Evolutionary conservation across 2,329 filamentous ascomycete species (phyloP), one percentile per base, ranked within the genome.

Genomic region (Xylariaceae sp.): DNA sequence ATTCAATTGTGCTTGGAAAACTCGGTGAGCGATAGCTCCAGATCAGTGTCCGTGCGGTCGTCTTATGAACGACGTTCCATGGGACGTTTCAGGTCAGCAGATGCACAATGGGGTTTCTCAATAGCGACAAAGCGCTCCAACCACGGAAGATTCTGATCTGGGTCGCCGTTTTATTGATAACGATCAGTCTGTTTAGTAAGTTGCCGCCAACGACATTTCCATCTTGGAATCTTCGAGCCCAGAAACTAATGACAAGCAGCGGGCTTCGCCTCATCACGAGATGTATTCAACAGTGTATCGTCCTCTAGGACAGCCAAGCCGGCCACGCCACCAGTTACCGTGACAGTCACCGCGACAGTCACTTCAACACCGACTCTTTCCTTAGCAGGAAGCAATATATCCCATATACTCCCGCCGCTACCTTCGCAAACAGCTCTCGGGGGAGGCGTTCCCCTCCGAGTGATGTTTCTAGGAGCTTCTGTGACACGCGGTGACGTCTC

Each of bases 401-500:
- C 37, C 10, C 16, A 3, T 16, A 19, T 32, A 38, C 20, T 22
- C n/a, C 8, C 17, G 27, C 16, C 34, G 21, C n/a, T n/a, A 17
- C 25, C 25, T 5, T 16, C 20, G 17, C 29, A 14, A 32, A 37
- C 20, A 29, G 44, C 48, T 14, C 41, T 49, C 40, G 35, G 46
- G 16, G 44, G 49, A 20, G 53, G 48, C 38, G 52, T 54, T 12
- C 51, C 56, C 5, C 47, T 60, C 12, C 51, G 58, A 16, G 45
- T 61, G 37, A 61, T 61, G 59, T 53, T 54, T 27, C 35, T 62
- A 7, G 59, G 56, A 2, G 58, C 56, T 32, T 60, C 56, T 3
- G 53, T 60, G 33, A 54, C 48, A 2, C 48, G 54, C 17, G 59
- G 59, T 14, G 52, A 58, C 11, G 45, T 50, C 27, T 60, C 58